Percentiles rank a stretch among this genome's conserved stretches.
Conservation (phyloP, 106 monocot genomes). For the Narthecium ossifragum region DNA sequence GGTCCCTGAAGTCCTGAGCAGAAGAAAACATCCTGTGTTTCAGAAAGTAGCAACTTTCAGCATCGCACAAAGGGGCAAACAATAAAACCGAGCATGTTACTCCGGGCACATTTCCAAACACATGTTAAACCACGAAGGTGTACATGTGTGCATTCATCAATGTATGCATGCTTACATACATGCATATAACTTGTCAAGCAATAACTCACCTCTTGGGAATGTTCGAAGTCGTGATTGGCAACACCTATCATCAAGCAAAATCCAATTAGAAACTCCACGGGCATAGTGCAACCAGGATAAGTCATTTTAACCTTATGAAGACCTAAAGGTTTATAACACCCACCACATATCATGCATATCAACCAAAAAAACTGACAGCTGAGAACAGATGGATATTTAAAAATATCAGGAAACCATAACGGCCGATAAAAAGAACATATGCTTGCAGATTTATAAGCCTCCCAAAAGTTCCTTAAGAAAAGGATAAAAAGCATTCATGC, state of each 20-base stretch:
- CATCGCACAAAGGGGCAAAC: background rate
- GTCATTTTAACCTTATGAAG: no score
- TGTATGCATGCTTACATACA: background rate
- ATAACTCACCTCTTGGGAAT: slow-evolving; percentile 32
- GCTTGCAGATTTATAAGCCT: no score
- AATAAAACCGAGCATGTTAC: background rate
- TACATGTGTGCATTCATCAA: background rate
- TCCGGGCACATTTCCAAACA: no score
- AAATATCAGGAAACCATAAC: no score
- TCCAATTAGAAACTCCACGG: no score
- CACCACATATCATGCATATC: background rate
- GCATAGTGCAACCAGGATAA: no score
- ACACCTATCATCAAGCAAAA: slow-evolving; percentile 18
- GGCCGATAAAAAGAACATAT: no score
- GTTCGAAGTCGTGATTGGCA: slow-evolving; percentile 15
- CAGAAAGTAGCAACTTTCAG: slow-evolving; percentile 6
- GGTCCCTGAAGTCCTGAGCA: slow-evolving; percentile 38
- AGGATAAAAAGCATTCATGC: no score
- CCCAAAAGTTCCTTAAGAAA: no score
- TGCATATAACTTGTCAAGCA: background rate
- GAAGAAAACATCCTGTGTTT: slow-evolving; percentile 50
- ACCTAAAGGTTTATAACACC: background rate
- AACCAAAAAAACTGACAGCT: background rate
- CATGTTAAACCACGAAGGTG: no score
- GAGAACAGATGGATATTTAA: no score